Conservation (phyloP, 2,329 filamentous ascomycete species). For the Trichoderma sp. region DNA sequence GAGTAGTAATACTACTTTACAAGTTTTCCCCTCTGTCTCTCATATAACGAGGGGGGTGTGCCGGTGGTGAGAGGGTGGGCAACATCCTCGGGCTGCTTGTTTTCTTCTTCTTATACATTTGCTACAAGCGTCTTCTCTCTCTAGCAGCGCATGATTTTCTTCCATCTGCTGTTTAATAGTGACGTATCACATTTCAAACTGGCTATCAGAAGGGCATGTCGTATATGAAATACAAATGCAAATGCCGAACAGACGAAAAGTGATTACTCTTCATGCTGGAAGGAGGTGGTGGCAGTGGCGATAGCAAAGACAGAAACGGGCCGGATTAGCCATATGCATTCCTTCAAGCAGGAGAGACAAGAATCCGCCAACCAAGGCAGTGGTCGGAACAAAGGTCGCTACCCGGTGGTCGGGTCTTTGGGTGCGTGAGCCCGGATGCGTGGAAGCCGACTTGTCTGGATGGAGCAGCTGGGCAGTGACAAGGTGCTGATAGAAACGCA, state of each 20-base stretch:
- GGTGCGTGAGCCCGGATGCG: background rate
- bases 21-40: background rate
- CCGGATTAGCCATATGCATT: background rate
- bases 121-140: background rate
- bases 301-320: background rate
- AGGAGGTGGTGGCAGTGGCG: background rate
- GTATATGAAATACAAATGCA: background rate
- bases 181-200: constrained; percentile 1
- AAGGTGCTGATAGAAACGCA: constrained; percentile 1
- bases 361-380: background rate
- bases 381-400: background rate
- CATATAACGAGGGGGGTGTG: background rate
- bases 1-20: background rate
- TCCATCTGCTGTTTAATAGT: constrained; percentile 16
- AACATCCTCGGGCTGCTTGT: background rate
- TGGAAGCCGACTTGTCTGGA: constrained; percentile 4
- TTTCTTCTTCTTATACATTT: background rate
- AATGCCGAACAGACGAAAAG: background rate
- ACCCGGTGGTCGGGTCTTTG: background rate
- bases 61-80: background rate
- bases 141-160: constrained; percentile 5
- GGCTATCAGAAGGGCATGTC: background rate
- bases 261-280: background rate
- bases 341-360: background rate
- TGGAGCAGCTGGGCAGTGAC: background rate